Conservation (phyloP, 1,139 yeast genomes). For the Geotrichum aggregatum region DNA sequence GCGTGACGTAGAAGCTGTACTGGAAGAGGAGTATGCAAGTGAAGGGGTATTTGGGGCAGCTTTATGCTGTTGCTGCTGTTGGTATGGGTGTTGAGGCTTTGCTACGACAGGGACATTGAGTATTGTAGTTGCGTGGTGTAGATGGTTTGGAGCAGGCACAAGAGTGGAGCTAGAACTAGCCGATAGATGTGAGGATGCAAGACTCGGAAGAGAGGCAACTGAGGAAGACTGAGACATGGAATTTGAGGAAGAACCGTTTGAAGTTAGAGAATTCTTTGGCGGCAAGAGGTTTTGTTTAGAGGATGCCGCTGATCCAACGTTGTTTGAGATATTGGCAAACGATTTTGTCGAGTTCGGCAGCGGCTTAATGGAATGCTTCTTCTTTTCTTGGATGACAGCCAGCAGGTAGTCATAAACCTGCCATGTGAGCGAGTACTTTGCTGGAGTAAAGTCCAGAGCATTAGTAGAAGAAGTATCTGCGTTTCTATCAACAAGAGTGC, state of each 20-base stretch:
- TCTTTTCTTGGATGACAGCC: constrained; percentile 33
- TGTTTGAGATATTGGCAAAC: too few species aligned
- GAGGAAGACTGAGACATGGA: constrained; percentile 2
- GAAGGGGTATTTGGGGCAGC: constrained; percentile 13
- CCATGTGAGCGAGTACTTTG: constrained; percentile 39
- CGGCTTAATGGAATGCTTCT: constrained; percentile 19
- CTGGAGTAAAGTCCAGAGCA: constrained; percentile 64
- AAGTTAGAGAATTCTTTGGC: background rate
- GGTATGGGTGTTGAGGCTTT: constrained; percentile 20
- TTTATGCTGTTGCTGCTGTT: constrained; percentile 18
- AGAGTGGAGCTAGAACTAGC: background rate
- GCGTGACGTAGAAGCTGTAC: constrained; percentile 11
- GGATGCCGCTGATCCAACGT: background rate
- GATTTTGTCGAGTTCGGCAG: constrained; percentile 18
- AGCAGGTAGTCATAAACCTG: constrained; percentile 39
- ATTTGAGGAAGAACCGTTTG: background rate
- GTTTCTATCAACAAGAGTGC: constrained; percentile 51
- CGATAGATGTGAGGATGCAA: background rate
- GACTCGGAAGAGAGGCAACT: background rate
- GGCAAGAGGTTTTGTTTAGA: constrained; percentile 2
- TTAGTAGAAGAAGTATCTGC: constrained; percentile 53
- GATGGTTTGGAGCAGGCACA: constrained; percentile 13
- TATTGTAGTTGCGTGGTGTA: constrained; percentile 16
- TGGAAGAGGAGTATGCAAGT: constrained; percentile 14
- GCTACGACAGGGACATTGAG: constrained; percentile 20